Evolutionary conservation across 495 filamentous ascomycete species (phyloP).

Genomic region (Aspergillus indologenus): DNA sequence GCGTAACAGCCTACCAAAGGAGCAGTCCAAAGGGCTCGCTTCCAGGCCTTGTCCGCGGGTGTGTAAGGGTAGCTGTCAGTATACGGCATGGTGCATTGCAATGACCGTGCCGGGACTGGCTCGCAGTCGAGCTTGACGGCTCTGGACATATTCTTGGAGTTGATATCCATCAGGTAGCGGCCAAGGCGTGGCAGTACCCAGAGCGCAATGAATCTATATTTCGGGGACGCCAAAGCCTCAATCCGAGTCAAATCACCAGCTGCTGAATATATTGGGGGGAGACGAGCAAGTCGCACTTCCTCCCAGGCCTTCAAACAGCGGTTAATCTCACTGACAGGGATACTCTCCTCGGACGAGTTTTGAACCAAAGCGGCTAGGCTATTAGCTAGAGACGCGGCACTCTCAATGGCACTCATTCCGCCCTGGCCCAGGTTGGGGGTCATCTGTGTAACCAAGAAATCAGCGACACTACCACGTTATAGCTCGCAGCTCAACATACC

Average conservation of each 20-base stretch:
- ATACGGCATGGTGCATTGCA: not conserved
- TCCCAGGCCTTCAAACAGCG: not conserved
- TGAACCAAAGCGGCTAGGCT: conserved; percentile 12
- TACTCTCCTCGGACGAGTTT: not conserved
- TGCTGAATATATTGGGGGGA: not conserved
- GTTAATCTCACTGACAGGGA: not conserved
- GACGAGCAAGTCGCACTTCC: not conserved
- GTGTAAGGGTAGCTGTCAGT: not conserved
- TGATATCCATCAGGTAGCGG: not conserved
- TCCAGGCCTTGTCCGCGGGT: not conserved
- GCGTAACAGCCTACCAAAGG: conserved; percentile 8
- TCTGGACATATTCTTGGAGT: not conserved
- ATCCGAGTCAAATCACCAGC: not conserved
- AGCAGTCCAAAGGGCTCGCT: conserved; percentile 7
- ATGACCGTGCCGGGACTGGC: not conserved
- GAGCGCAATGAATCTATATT: not conserved
- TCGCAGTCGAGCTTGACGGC: not conserved
- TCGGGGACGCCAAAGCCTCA: not conserved
- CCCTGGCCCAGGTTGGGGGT: conserved; percentile 8
- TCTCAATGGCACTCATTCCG: conserved; percentile 8
- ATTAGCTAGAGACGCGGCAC: conserved; percentile 5
- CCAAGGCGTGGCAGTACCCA: not conserved
- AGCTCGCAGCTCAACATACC: not conserved
- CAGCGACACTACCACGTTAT: not conserved
- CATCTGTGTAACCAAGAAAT: not conserved